Percentiles rank a stretch among this genome's conserved stretches.
These are phyloP conservation scores for Porphyrellus cyaneotinctus DNA, from an alignment of 768 basidiomycete species.

Conservation along the genomic window DNA sequence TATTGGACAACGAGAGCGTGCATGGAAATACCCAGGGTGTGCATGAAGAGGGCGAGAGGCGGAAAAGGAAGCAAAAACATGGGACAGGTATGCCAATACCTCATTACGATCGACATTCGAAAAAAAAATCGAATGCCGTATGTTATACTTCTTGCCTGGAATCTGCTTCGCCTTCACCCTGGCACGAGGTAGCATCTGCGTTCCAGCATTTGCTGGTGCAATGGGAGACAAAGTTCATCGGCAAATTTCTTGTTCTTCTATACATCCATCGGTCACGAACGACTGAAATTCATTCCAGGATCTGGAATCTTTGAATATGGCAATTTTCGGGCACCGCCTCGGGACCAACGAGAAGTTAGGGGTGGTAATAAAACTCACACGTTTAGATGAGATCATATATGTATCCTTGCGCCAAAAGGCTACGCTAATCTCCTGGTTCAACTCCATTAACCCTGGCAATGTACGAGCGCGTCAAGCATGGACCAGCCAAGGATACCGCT, in stretches of 20 bases:
- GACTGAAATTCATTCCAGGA: conserved; percentile 29
- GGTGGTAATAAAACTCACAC: conserved; percentile 69
- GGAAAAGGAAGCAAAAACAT: conserved; percentile 52
- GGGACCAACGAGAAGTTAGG: conserved; percentile 59
- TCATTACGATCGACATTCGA: not conserved
- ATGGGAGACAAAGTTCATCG: conserved; percentile 1
- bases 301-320: conserved; percentile 40
- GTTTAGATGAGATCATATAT: conserved; percentile 45
- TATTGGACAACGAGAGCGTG: conserved; percentile 55
- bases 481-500: not conserved
- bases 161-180: conserved; percentile 4
- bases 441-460: not conserved
- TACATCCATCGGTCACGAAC: not conserved
- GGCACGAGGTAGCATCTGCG: not conserved
- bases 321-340: conserved; percentile 63
- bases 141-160: conserved; percentile 4
- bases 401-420: conserved; percentile 7
- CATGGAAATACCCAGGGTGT: conserved; percentile 20
- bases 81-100: conserved; percentile 32
- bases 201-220: not conserved
- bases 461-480: conserved; percentile 12
- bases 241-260: conserved; percentile 3
- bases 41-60: conserved; percentile 32
- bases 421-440: not conserved
- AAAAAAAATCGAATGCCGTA: not conserved